Conservation (phyloP, 441 rosid genomes). For the Populus hybrid region DNA sequence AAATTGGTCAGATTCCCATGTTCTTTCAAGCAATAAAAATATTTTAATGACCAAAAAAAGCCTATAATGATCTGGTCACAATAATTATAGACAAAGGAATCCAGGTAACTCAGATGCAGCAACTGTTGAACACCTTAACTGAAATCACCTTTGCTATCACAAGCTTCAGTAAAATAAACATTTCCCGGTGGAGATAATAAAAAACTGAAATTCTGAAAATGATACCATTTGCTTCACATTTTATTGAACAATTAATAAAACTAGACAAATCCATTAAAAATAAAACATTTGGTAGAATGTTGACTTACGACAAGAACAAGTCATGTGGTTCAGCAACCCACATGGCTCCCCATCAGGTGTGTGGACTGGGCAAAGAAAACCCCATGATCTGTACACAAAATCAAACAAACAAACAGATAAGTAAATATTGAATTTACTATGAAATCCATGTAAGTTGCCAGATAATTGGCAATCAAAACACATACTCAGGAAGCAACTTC, state of each 20-base stretch:
- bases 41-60: background rate
- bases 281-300: background rate
- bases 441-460: constrained; percentile 11
- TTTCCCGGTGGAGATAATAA: background rate
- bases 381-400: constrained; percentile 76
- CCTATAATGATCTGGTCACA: background rate
- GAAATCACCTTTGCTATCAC: background rate
- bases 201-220: background rate
- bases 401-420: background rate
- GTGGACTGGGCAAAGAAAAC: constrained; percentile 98
- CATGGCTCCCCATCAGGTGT: constrained; percentile 99
- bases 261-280: background rate
- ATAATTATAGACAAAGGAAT: no score
- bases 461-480: constrained; percentile 15
- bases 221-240: background rate
- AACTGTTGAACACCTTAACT: no score
- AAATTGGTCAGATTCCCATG: background rate
- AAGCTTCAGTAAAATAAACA: no score
- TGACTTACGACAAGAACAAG: constrained; percentile 75
- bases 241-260: background rate
- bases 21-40: background rate
- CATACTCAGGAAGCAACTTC: constrained; percentile 97
- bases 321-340: constrained; percentile 95
- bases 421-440: background rate
- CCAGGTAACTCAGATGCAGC: no score